Evolutionary conservation across 2,329 filamentous ascomycete species (phyloP).

Genomic region (Endoconidiophora laricicola): DNA sequence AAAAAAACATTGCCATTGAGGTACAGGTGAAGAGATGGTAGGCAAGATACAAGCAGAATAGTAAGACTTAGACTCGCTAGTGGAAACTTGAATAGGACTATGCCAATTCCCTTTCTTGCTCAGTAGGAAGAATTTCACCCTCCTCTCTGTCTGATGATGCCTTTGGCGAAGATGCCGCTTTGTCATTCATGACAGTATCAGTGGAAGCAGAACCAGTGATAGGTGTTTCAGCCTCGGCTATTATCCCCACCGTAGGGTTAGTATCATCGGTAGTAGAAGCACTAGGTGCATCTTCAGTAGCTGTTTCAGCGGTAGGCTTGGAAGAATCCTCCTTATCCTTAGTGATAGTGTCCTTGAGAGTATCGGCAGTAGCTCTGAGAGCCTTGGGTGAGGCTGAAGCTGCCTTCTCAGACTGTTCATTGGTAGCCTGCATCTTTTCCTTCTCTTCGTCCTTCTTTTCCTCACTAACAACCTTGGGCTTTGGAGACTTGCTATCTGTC

Average conservation of each 20-base stretch:
- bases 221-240: neutral
- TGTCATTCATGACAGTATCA: neutral
- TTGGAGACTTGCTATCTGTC: conserved; percentile 11
- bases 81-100: too few species aligned
- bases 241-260: neutral
- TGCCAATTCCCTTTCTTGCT: neutral
- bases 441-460: conserved; percentile 1
- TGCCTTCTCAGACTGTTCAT: neutral
- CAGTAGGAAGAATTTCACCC: too few species aligned
- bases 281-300: too few species aligned
- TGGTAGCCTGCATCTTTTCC: conserved; percentile 12
- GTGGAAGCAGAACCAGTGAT: neutral
- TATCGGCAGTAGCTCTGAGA: neutral
- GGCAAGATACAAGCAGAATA: too few species aligned
- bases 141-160: too few species aligned
- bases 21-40: too few species aligned
- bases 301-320: too few species aligned
- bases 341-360: too few species aligned
- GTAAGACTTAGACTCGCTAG: too few species aligned
- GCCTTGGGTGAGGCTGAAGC: neutral
- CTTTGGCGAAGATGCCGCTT: neutral
- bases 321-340: too few species aligned
- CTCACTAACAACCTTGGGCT: conserved; percentile 14
- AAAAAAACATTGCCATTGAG: too few species aligned
- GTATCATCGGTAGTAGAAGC: neutral